These are phyloP conservation scores for Salix suchowensis DNA, from an alignment of 345 rosid species.

Conservation along the genomic window DNA sequence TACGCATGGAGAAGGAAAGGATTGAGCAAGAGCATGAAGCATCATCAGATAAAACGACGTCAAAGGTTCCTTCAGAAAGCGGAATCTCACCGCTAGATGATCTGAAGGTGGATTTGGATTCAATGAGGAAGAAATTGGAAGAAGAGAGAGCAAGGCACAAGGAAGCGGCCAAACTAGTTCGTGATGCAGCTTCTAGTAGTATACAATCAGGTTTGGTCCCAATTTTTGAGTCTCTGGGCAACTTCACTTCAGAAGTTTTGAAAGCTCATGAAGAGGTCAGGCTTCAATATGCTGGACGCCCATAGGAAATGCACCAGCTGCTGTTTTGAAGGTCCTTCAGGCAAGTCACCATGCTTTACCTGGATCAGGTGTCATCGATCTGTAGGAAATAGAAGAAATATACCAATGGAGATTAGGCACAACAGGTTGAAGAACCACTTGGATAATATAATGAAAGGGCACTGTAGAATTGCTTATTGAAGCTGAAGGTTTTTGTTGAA, in stretches of 20 bases:
- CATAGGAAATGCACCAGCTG: conserved; percentile 7
- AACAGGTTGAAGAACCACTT: neutral
- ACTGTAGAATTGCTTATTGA: conserved; percentile 6
- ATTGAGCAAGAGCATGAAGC: conserved; percentile 54
- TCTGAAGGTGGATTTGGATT: conserved; percentile 83
- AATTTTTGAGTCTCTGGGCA: conserved; percentile 74
- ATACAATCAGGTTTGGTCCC: conserved; percentile 77
- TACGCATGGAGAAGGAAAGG: conserved; percentile 59
- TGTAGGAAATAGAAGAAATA: neutral
- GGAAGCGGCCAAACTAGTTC: conserved; percentile 62
- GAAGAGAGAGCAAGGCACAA: conserved; percentile 74
- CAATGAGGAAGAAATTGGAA: conserved; percentile 66
- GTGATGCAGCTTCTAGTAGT: conserved; percentile 73
- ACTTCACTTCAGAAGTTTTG: conserved; percentile 69
- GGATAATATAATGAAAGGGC: neutral
- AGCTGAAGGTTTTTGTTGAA: neutral
- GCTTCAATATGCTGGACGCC: conserved; percentile 30
- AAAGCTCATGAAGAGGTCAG: conserved; percentile 77
- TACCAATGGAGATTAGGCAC: conserved; percentile 1
- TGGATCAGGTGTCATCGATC: neutral
- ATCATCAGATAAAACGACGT: conserved; percentile 51
- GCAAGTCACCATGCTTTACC: neutral
- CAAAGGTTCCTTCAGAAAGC: conserved; percentile 47
- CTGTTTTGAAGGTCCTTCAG: neutral
- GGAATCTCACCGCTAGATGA: conserved; percentile 78